Conservation (phyloP, 306 rosid species). For the Hippophae tibetana region DNA sequence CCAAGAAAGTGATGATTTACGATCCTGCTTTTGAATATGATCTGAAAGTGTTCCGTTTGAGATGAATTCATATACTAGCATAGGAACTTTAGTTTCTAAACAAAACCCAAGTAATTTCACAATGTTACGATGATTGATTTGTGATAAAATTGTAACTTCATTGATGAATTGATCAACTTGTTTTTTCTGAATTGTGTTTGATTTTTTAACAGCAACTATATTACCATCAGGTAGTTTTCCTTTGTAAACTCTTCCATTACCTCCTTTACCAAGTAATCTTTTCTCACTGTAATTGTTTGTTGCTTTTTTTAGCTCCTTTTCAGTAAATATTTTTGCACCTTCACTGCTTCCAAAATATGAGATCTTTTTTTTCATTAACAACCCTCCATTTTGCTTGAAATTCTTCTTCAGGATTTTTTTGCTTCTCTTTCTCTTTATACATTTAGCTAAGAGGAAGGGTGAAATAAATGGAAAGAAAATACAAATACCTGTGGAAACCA, state of each 20-base stretch:
- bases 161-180: slow-evolving; percentile 28
- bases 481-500: no score
- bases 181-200: slow-evolving; percentile 23
- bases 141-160: slow-evolving; percentile 41
- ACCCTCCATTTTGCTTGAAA: slow-evolving; percentile 55
- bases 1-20: slow-evolving; percentile 33
- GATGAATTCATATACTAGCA: slow-evolving; percentile 50
- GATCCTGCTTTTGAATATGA: slow-evolving; percentile 25
- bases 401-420: slow-evolving; percentile 20
- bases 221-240: slow-evolving; percentile 23
- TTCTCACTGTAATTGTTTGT: slow-evolving; percentile 20
- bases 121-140: slow-evolving; percentile 44
- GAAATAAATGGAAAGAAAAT: no score
- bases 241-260: slow-evolving; percentile 26
- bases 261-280: slow-evolving; percentile 26
- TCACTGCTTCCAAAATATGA: slow-evolving; percentile 23
- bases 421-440: slow-evolving; percentile 16
- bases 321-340: slow-evolving; percentile 30
- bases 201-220: slow-evolving; percentile 28
- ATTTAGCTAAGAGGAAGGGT: slow-evolving; percentile 4
- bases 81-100: slow-evolving; percentile 44
- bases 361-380: slow-evolving; percentile 31
- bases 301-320: slow-evolving; percentile 41
- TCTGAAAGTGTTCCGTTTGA: slow-evolving; percentile 46
- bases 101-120: slow-evolving; percentile 41